phyloP scores from a whole-genome alignment of 2,329 filamentous ascomycete genomes.

The Coleophoma cylindrospora region DNA sequence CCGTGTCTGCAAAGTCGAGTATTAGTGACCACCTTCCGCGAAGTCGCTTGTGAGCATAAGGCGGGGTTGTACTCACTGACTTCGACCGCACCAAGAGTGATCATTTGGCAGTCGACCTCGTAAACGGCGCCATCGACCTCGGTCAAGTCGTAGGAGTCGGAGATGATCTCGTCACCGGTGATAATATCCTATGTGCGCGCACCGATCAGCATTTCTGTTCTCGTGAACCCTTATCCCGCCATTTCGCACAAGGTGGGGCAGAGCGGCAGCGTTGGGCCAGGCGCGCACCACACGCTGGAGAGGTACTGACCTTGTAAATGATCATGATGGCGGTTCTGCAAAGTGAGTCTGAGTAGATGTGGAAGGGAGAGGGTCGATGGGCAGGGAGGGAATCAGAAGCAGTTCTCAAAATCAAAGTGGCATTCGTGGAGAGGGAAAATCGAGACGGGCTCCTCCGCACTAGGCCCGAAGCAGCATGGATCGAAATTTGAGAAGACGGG shows the following conservation, averaged over 20 bases:
- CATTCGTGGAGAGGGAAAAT: neutral
- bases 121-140: slow-evolving; percentile 74
- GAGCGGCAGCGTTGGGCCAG: neutral
- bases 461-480: neutral
- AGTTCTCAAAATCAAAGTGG: neutral
- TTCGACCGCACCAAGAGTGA: slow-evolving; percentile 69
- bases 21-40: slow-evolving; percentile 8
- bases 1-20: slow-evolving; percentile 55
- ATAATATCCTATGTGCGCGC: slow-evolving; percentile 66
- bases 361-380: neutral
- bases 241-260: slow-evolving; percentile 1
- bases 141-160: slow-evolving; percentile 86
- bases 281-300: neutral
- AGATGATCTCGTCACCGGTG: slow-evolving; percentile 92
- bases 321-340: slow-evolving; percentile 40
- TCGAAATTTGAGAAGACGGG: too few species aligned
- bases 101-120: slow-evolving; percentile 90
- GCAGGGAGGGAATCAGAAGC: slow-evolving; percentile 5
- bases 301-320: slow-evolving; percentile 46
- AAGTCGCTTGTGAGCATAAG: neutral
- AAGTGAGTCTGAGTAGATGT: neutral
- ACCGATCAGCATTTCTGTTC: slow-evolving; percentile 5
- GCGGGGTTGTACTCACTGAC: slow-evolving; percentile 48
- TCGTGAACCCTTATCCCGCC: neutral
- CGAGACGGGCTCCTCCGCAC: neutral